These are phyloP conservation scores for Paramecium tetraurelia DNA, from an alignment of 73 alveolate species.

Conservation along the genomic window DNA sequence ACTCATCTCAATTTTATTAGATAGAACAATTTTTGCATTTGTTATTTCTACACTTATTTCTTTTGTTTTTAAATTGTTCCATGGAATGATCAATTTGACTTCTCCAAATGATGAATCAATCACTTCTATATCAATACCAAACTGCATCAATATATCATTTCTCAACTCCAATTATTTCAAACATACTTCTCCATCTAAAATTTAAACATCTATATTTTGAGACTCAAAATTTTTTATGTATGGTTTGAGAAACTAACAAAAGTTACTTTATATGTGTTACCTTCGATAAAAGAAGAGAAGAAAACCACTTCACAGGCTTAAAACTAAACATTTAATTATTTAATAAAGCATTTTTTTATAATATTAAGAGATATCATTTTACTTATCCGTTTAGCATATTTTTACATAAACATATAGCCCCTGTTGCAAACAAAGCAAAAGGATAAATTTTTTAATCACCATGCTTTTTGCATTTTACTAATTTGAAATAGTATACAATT, in stretches of 20 bases:
- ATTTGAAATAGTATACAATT: background rate
- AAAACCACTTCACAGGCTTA: slow-evolving; percentile 38
- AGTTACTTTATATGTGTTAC: background rate
- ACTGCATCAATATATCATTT: slow-evolving; percentile 13
- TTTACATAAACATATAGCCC: background rate
- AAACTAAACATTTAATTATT: slow-evolving; percentile 8
- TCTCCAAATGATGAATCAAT: slow-evolving; percentile 33
- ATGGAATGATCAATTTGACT: background rate
- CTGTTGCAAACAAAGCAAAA: background rate
- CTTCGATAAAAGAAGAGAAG: slow-evolving; percentile 16
- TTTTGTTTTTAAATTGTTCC: slow-evolving; percentile 30
- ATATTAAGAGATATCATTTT: background rate
- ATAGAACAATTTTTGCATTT: slow-evolving; percentile 21
- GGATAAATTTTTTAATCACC: background rate
- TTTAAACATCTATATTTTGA: background rate
- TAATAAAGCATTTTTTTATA: background rate
- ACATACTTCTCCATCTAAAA: slow-evolving; percentile 33
- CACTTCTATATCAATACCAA: slow-evolving; percentile 28
- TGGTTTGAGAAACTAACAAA: slow-evolving; percentile 15
- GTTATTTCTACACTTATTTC: background rate
- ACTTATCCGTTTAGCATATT: background rate
- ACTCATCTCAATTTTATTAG: slow-evolving; percentile 5
- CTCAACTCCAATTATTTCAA: slow-evolving; percentile 35
- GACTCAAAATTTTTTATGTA: slow-evolving; percentile 20
- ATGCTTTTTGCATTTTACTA: no score